phyloP scores from a whole-genome alignment of 805 yeast species.

The Kodamaea jinghongensis region DNA sequence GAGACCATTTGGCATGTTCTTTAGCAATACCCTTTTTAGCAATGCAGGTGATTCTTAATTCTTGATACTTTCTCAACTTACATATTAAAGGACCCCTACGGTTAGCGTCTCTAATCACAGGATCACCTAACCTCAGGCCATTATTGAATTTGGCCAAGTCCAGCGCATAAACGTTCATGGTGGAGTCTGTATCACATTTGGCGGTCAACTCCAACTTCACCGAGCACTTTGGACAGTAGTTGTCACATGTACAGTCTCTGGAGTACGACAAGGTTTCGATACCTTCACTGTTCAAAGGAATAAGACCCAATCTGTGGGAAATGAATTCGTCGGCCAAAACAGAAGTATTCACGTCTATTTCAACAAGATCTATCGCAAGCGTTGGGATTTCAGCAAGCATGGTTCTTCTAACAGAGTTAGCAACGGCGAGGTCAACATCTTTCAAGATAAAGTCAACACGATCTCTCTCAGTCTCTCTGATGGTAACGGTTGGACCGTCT shows the following conservation, averaged over 20 bases:
- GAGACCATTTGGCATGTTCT: constrained; percentile 99
- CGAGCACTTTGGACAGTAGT: constrained; percentile 92
- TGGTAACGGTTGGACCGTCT: constrained; percentile 77
- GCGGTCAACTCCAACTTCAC: constrained; percentile 85
- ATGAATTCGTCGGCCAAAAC: constrained; percentile 96
- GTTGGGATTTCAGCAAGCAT: constrained; percentile 98
- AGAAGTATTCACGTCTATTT: constrained; percentile 86
- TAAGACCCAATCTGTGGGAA: constrained; percentile 88
- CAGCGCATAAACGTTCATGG: constrained; percentile 86
- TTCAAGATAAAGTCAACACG: constrained; percentile 86
- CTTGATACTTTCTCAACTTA: constrained; percentile 90
- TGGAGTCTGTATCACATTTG: constrained; percentile 81
- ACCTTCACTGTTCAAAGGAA: constrained; percentile 82
- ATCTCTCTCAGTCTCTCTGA: constrained; percentile 80
- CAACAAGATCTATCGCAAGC: constrained; percentile 92
- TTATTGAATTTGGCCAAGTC: constrained; percentile 54
- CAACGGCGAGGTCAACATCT: constrained; percentile 85
- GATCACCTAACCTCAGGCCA: constrained; percentile 64
- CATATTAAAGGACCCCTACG: constrained; percentile 87
- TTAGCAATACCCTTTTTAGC: constrained; percentile 97
- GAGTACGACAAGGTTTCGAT: constrained; percentile 83
- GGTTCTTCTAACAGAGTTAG: constrained; percentile 86
- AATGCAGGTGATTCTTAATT: constrained; percentile 80
- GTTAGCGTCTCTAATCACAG: constrained; percentile 76
- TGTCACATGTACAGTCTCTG: constrained; percentile 97